phyloP scores from a whole-genome alignment of 2,329 filamentous ascomycete genomes.

The Acephala macrosclerotiorum region DNA sequence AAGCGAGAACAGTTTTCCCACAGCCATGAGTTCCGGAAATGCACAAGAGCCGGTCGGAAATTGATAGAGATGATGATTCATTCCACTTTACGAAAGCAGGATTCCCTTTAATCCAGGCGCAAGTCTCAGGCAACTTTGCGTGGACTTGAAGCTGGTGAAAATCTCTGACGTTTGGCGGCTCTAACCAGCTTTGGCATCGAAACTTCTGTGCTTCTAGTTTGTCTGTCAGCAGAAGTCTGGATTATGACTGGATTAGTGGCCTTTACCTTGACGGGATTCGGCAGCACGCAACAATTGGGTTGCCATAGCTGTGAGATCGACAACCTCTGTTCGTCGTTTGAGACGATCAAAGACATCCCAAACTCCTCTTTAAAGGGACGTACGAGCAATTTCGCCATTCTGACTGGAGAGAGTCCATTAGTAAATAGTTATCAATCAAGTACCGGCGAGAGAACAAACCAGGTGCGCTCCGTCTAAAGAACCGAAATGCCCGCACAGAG shows the following conservation, averaged over 20 bases:
- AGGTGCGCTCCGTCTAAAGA: too few species aligned
- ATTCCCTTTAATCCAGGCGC: neutral
- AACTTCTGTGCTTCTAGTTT: too few species aligned
- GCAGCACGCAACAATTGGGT: constrained; percentile 1
- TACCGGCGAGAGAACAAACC: too few species aligned
- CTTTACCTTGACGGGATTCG: constrained; percentile 3
- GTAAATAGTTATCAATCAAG: too few species aligned
- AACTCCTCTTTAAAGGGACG: neutral
- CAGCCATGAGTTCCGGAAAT: constrained; percentile 17
- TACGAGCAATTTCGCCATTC: too few species aligned
- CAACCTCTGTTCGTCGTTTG: constrained; percentile 10
- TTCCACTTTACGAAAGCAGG: neutral
- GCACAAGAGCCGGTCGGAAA: constrained; percentile 4
- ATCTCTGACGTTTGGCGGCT: too few species aligned
- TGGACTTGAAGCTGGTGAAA: too few species aligned
- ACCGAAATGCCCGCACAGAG: too few species aligned
- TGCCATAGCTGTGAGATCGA: constrained; percentile 10
- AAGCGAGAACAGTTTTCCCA: constrained; percentile 16
- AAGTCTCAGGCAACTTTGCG: neutral
- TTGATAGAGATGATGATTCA: neutral
- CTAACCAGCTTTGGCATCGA: too few species aligned
- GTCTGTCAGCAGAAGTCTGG: neutral
- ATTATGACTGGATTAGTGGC: neutral
- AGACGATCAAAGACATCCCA: constrained; percentile 12
- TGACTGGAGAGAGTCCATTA: too few species aligned